phyloP scores from a whole-genome alignment of 176 grass and related monocot species.

The Chloris gayana region DNA sequence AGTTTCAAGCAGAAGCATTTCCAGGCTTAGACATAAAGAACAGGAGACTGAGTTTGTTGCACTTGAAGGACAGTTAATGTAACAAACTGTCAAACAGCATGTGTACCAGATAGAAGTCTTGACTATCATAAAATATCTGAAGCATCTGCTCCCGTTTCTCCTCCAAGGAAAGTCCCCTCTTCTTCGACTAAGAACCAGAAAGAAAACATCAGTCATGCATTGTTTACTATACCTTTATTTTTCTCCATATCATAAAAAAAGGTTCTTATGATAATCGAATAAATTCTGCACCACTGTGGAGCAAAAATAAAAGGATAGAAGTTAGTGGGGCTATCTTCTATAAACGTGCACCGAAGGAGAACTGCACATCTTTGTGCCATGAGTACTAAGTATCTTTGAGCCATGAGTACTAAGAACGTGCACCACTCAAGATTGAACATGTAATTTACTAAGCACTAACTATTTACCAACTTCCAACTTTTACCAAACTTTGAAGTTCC shows the following conservation, averaged over 20 bases:
- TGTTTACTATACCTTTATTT: not conserved
- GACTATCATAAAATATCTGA: slow-evolving; percentile 88
- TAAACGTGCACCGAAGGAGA: not conserved
- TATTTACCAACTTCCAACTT: not conserved
- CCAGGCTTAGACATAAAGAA: not conserved
- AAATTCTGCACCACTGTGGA: not conserved
- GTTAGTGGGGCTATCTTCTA: not conserved
- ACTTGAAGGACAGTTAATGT: not conserved
- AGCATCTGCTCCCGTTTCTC: slow-evolving; percentile 98
- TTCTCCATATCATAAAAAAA: not conserved
- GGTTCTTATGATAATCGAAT: not conserved
- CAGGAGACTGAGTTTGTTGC: not conserved
- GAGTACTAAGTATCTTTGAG: not conserved
- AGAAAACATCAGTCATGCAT: slow-evolving; percentile 17
- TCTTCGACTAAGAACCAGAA: slow-evolving; percentile 74
- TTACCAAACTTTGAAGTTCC: not conserved
- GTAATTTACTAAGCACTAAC: not conserved
- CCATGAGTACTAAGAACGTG: not conserved
- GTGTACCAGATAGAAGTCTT: slow-evolving; percentile 85
- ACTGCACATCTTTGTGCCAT: not conserved
- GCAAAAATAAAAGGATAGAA: not conserved
- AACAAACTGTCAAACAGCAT: not conserved
- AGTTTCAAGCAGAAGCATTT: not conserved
- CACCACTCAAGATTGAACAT: not conserved
- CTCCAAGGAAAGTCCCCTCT: slow-evolving; percentile 93